Evolutionary conservation across 2,329 filamentous ascomycete genomes (phyloP), one percentile per base, ranked within the genome.

Genomic region (Cladosporium sp.): DNA sequence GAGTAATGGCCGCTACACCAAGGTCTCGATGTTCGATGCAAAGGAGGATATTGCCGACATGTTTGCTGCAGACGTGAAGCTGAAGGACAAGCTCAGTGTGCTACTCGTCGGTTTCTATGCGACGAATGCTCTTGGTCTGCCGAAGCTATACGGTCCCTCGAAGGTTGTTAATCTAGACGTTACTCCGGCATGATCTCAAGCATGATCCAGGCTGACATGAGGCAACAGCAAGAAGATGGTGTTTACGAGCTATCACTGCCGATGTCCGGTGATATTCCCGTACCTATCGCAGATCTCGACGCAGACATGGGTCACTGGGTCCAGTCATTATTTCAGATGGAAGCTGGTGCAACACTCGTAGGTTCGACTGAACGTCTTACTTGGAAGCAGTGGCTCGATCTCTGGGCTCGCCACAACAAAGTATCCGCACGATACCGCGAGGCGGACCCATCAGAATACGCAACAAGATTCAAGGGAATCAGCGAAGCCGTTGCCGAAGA

Each of bases 41-140:
- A 71, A 71, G 60, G 65, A 62, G 17, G 60, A 64, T 4, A 62
- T 65, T 9, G 63, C 65, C n/a, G 61, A 64, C 7, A 68, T 70
- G 50, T 34, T 70, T 1, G 50, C 66, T 19, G 51, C 61, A 15
- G 61, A 60, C 13, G n/a, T 24, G 28, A 44, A 32, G 32, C 42
- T 57, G 15, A 15, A 15, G 24, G 8, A 50, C 7, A 57, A 57
- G 54, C 17, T 39, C 13, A 49, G 54, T 32, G 39, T 24, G 9
- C 42, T 57, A 9, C 9, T 57, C 13, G 28, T 57, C 4, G 54
- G 54, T 9, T 57, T 57, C 32, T 57, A 39, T 22, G 32, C 54
- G 9, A 49, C 44, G 7, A 57, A 57, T 40, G 54, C 44, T 5
- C 15, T 57, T 34, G 22, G n/a, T 19, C 28, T 57, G 6, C 44